Percentiles rank a stretch among this genome's conserved stretches.
Conservation (phyloP, 1,284 basidiomycete genomes). For the Microbotryomycetes sp. region DNA sequence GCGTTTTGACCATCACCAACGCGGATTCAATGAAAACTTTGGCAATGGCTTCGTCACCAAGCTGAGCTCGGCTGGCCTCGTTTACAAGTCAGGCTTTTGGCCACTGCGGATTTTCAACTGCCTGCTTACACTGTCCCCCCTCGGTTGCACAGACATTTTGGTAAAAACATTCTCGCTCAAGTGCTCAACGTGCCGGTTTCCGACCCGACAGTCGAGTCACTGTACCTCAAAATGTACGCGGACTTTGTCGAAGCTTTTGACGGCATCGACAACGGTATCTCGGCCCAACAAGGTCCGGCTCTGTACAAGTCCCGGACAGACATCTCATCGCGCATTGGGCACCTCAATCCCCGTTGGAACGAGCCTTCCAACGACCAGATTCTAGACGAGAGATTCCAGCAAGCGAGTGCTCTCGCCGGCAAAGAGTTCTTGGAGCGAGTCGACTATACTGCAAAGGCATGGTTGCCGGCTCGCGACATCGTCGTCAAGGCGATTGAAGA, state of each 20-base stretch:
- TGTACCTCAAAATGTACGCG: conserved; percentile 86
- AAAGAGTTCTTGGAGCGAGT: conserved; percentile 76
- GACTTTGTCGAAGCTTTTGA: conserved; percentile 60
- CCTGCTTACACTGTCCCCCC: conserved; percentile 3
- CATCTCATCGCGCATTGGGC: conserved; percentile 66
- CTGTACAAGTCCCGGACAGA: conserved; percentile 71
- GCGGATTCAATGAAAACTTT: conserved; percentile 84
- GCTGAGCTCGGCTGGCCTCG: conserved; percentile 82
- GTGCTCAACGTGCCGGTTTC: conserved; percentile 50
- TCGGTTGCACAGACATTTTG: conserved; percentile 70
- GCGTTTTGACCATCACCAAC: conserved; percentile 93
- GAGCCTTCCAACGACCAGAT: conserved; percentile 55
- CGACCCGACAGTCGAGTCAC: conserved; percentile 58
- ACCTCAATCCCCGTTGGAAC: conserved; percentile 87
- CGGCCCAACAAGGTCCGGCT: conserved; percentile 48
- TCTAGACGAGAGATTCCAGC: conserved; percentile 72
- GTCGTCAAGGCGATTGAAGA: conserved; percentile 60
- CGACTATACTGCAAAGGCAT: conserved; percentile 75
- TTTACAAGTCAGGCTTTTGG: conserved; percentile 67
- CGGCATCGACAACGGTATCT: conserved; percentile 90
- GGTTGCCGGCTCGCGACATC: conserved; percentile 85
- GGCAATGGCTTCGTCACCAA: conserved; percentile 74
- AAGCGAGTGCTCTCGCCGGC: conserved; percentile 76
- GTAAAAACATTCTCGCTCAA: conserved; percentile 73
- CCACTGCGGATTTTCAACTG: conserved; percentile 1